Base-by-base conservation (phyloP, 306 rosid species). In the Begonia peltatifolia region DNA sequence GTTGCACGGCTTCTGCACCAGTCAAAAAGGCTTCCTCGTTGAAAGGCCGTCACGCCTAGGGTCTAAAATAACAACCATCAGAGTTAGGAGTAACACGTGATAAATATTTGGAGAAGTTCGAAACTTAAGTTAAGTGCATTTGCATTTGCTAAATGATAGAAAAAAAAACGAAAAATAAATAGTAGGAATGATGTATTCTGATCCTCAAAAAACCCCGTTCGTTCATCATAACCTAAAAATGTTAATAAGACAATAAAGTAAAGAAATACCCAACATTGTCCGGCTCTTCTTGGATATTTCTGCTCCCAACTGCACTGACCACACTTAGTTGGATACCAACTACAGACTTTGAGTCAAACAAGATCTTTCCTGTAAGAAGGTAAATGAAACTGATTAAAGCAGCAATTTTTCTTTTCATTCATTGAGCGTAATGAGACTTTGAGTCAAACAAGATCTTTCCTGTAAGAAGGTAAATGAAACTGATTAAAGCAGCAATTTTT, bases 1-100 rank as follows among this genome's bases (percentile, higher is more conserved):
- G 94, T 63, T 81, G 84, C 63, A 79, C 74, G 22, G 86, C 84
- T 79, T 88, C 94, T 81, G 79, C 76, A 62, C 38, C 60, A 52
- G 38, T 20, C 0, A 30, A 30, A 30, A 30, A 30, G 38, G 38
- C 35, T 25, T 25, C 35, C 35, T 25, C 35, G 1, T 36, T 57
- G 15, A 43, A 55, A 46, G 35, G n/a, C 13, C 43, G 38, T 57
- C 22, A 18, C 14, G 51, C 9, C 61, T 43, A 59, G 57, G 60
- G 53, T 54, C 57, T 56, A 54, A 68, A 47, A 9, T 53, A 61
- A 64, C 53, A 54, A 49, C 30, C 57, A 12, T 14, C 42, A 58
- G 12, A 56, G 43, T 47, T 43, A 54, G 14, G 36, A 6, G 38
- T 52, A 47, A 87, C 95, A 95, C 75, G 78, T 62, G 59, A 78